Percentiles rank a stretch among this genome's conserved stretches.
These are phyloP conservation scores for Osmanthus fragrans DNA, from an alignment of 257 asterid genomes.

Conservation along the genomic window DNA sequence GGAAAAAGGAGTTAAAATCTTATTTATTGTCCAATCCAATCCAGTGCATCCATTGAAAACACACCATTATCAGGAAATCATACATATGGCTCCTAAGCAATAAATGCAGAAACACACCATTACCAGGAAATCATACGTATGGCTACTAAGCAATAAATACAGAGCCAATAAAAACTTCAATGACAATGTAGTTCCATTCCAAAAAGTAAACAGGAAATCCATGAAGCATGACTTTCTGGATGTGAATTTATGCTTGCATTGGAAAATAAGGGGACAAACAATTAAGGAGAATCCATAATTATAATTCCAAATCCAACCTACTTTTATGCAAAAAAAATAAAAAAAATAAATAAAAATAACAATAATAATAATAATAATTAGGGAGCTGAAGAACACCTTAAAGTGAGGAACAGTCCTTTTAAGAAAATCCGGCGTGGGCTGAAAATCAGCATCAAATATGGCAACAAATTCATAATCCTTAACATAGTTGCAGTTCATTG, in stretches of 20 bases:
- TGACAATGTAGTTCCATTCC: not conserved
- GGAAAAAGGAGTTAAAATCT: not conserved
- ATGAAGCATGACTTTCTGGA: not conserved
- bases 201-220: not conserved
- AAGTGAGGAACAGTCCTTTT: conserved; percentile 35
- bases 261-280: not conserved
- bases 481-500: conserved; percentile 44
- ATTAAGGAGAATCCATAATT: not conserved
- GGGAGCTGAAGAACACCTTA: not conserved
- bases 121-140: not conserved
- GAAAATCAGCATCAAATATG: conserved; percentile 66
- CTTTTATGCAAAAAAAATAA: not conserved
- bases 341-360: too few species aligned
- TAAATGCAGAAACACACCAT: not conserved
- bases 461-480: conserved; percentile 56
- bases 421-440: conserved; percentile 53
- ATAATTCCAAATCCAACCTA: not conserved
- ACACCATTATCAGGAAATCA: not conserved
- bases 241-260: not conserved
- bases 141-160: not conserved
- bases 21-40: not conserved
- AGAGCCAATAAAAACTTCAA: not conserved
- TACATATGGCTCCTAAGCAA: not conserved
- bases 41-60: not conserved
- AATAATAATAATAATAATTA: too few species aligned